Evolutionary conservation across 345 rosid genomes (phyloP).

Genomic region (Boechera divaricarpa): DNA sequence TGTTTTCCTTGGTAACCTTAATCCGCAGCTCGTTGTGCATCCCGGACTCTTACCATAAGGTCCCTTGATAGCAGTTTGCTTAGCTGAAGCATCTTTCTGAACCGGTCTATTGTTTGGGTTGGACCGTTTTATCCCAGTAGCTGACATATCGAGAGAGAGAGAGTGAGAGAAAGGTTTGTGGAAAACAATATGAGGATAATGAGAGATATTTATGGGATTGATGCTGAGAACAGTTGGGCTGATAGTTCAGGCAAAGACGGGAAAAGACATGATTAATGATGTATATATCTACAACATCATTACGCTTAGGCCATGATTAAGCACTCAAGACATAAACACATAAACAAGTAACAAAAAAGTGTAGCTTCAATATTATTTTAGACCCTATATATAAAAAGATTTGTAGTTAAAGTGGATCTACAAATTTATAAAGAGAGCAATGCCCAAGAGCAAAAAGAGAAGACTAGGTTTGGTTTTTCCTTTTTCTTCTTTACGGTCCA

Average conservation of each 20-base stretch:
- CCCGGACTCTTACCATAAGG: conserved; percentile 38
- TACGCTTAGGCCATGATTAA: conserved; percentile 45
- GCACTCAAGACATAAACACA: conserved; percentile 45
- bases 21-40: conserved; percentile 52
- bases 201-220: conserved; percentile 35
- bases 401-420: conserved; percentile 33
- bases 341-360: conserved; percentile 37
- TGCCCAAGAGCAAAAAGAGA: conserved; percentile 35
- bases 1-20: conserved; percentile 53
- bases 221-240: conserved; percentile 24
- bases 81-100: conserved; percentile 23
- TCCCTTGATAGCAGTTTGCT: conserved; percentile 25
- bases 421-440: conserved; percentile 39
- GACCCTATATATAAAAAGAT: conserved; percentile 32
- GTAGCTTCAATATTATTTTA: conserved; percentile 24
- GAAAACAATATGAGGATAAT: conserved; percentile 5
- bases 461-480: conserved; percentile 36
- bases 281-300: conserved; percentile 40
- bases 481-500: conserved; percentile 34
- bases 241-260: conserved; percentile 27
- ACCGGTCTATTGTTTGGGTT: conserved; percentile 31
- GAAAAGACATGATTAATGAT: conserved; percentile 41
- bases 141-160: conserved; percentile 48
- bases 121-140: conserved; percentile 37
- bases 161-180: conserved; percentile 15